Evolutionary conservation across 352 stramenopile genomes (phyloP).

Genomic region (Hyaloperonospora arabidopsidis): DNA sequence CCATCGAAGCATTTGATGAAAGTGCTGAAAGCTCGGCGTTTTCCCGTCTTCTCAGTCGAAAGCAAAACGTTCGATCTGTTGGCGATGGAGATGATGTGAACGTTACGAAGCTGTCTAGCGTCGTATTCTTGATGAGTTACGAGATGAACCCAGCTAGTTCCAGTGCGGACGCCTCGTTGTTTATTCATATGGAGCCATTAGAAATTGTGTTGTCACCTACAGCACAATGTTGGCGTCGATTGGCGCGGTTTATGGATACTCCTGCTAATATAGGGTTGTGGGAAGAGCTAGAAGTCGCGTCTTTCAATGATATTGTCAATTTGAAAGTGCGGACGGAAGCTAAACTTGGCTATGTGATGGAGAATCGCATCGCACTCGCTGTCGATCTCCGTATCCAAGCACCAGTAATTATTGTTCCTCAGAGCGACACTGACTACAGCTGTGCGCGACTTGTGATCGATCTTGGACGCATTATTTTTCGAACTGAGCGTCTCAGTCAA

Average conservation of each 20-base stretch:
- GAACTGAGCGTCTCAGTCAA: conserved; percentile 73
- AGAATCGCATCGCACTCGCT: conserved; percentile 70
- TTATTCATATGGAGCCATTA: conserved; percentile 79
- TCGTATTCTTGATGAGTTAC: conserved; percentile 79
- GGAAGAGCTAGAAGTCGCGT: conserved; percentile 82
- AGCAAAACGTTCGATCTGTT: conserved; percentile 37
- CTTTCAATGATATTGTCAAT: conserved; percentile 88
- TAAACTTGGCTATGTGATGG: conserved; percentile 86
- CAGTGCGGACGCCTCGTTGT: conserved; percentile 61
- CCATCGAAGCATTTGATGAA: conserved; percentile 82
- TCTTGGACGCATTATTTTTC: conserved; percentile 78
- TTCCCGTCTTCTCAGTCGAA: conserved; percentile 67
- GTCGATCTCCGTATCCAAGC: conserved; percentile 82
- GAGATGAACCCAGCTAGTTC: conserved; percentile 67
- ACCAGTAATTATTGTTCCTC: conserved; percentile 75
- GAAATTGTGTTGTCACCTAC: conserved; percentile 84
- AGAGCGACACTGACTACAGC: conserved; percentile 74
- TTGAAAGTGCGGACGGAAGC: conserved; percentile 79
- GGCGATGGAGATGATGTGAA: conserved; percentile 45
- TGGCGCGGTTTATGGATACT: conserved; percentile 70
- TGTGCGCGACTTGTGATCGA: conserved; percentile 74
- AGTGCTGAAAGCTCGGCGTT: conserved; percentile 79
- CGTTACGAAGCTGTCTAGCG: conserved; percentile 57
- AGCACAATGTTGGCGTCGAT: conserved; percentile 67
- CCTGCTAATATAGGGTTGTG: conserved; percentile 70